These are phyloP conservation scores for Phycomyces nitens DNA, from an alignment of 192 early-diverging fungal species.

Conservation along the genomic window DNA sequence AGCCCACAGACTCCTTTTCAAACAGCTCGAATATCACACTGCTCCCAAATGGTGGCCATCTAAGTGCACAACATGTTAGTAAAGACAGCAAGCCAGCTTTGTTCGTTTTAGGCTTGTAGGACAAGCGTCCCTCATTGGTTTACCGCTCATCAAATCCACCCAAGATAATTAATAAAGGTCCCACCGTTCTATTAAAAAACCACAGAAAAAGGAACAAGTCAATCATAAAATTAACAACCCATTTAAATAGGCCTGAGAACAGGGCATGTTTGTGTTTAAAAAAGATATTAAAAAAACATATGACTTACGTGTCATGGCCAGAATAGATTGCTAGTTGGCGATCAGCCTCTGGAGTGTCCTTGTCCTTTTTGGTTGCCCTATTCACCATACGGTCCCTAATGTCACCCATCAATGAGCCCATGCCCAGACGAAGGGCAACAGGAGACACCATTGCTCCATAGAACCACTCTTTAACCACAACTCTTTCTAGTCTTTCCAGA, in stretches of 20 bases:
- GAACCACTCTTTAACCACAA: conserved; percentile 38
- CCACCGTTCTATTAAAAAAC: conserved; percentile 28
- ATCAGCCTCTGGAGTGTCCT: conserved; percentile 19
- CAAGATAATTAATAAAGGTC: conserved; percentile 31
- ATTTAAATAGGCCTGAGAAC: no score
- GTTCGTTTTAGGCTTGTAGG: no score
- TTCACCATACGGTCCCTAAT: conserved; percentile 34
- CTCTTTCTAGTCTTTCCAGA: conserved; percentile 22
- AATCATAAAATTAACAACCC: no score
- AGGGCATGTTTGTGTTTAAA: no score
- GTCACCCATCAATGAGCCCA: conserved; percentile 33
- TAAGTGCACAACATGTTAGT: no score
- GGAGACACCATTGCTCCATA: conserved; percentile 18
- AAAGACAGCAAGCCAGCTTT: no score
- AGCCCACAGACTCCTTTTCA: conserved; percentile 9
- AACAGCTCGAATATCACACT: conserved; percentile 38
- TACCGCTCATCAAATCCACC: conserved; percentile 34
- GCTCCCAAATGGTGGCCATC: conserved; percentile 44
- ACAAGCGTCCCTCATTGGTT: background rate
- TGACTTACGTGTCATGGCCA: conserved; percentile 40
- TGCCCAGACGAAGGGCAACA: conserved; percentile 32
- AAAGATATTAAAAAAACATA: background rate
- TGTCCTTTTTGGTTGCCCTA: conserved; percentile 25
- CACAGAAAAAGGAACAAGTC: background rate
- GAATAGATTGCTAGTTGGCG: conserved; percentile 35